Conservation (phyloP, 345 rosid genomes). For the Combretum micranthum region DNA sequence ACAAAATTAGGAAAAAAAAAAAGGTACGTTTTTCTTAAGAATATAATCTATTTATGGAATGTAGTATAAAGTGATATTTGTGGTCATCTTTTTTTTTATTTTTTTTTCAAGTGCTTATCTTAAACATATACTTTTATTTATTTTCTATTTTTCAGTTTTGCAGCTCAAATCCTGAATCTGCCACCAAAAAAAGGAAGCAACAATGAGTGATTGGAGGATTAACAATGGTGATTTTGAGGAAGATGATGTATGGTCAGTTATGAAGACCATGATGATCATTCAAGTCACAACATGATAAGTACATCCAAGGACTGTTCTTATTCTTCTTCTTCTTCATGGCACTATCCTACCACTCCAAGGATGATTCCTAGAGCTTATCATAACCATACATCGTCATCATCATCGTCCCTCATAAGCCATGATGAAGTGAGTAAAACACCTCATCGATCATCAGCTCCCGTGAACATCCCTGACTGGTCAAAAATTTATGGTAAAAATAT, state of each 20-base stretch:
- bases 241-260: constrained; percentile 57
- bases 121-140: too few relatives aligned
- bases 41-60: too few relatives aligned
- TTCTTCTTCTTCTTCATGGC: constrained; percentile 39
- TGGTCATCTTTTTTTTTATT: too few relatives aligned
- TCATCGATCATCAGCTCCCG: constrained; percentile 69
- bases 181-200: constrained; percentile 9
- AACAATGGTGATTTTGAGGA: constrained; percentile 53
- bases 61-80: too few relatives aligned
- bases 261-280: constrained; percentile 28
- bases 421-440: constrained; percentile 20
- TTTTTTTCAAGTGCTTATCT: too few relatives aligned
- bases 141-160: too few relatives aligned
- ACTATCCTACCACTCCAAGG: constrained; percentile 28
- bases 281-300: constrained; percentile 21
- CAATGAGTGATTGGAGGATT: background rate
- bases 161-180: background rate
- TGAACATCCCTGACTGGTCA: constrained; percentile 92
- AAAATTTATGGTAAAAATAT: constrained; percentile 61
- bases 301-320: constrained; percentile 18
- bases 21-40: too few relatives aligned
- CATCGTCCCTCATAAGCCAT: too few relatives aligned
- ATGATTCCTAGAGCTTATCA: constrained; percentile 21
- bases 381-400: constrained; percentile 12
- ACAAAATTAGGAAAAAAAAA: too few relatives aligned